A percentile compares a stretch with the other conserved stretches of the same genome.
Evolutionary conservation across 139 green algal genomes (phyloP).

Genomic region (Chlorella sp.): DNA sequence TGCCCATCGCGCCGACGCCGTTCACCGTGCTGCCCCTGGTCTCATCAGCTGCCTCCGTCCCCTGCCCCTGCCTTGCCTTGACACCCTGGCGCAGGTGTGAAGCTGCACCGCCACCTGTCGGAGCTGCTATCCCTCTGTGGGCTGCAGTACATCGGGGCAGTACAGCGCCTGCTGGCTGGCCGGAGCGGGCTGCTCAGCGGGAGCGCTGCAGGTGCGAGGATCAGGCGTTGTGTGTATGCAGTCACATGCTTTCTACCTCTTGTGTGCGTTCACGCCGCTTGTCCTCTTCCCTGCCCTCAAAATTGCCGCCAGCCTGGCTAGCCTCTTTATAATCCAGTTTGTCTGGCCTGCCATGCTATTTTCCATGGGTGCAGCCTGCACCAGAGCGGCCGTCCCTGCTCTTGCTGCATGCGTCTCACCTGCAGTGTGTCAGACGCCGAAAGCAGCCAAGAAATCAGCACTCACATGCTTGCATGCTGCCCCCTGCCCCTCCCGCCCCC

Average conservation of each 20-base stretch:
- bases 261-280: no score
- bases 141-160: background rate
- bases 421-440: no score
- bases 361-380: no score
- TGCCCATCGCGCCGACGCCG: background rate
- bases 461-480: background rate
- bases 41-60: no score
- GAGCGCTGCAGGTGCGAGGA: background rate
- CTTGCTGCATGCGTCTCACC: no score
- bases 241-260: background rate
- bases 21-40: background rate
- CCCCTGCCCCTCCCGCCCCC: background rate
- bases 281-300: background rate
- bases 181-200: background rate
- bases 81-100: conserved; percentile 22
- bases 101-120: conserved; percentile 32
- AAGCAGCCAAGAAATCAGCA: no score
- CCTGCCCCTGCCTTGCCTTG: background rate
- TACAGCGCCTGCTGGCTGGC: background rate
- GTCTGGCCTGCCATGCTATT: no score
- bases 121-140: conserved; percentile 5
- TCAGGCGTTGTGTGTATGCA: background rate
- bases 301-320: no score
- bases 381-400: no score
- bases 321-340: background rate